Evolutionary conservation across 371 early-diverging fungal species (phyloP).

Genomic region (Mortierella sp.): DNA sequence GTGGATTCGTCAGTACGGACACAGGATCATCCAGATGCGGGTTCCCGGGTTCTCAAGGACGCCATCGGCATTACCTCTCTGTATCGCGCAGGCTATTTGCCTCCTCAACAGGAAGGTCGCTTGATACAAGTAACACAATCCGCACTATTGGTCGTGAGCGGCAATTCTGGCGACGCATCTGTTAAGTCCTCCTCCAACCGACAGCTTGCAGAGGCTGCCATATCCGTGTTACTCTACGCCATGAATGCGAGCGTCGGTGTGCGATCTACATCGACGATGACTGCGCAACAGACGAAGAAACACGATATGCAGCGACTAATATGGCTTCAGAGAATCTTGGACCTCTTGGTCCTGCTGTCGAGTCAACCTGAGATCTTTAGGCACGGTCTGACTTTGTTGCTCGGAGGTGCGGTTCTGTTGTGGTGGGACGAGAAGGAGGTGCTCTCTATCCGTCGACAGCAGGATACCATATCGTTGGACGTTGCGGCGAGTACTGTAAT

Average conservation of each 20-base stretch:
- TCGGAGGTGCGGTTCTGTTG: constrained; percentile 39
- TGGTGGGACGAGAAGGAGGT: constrained; percentile 43
- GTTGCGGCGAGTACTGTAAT: background rate
- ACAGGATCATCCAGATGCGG: constrained; percentile 5
- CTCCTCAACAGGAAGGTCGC: constrained; percentile 33
- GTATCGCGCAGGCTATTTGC: constrained; percentile 46
- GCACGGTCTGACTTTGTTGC: constrained; percentile 22
- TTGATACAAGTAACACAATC: constrained; percentile 29
- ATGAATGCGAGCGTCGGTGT: constrained; percentile 42
- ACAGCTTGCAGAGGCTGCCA: constrained; percentile 37
- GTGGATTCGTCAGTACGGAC: constrained; percentile 2
- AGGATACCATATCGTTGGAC: background rate
- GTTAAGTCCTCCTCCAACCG: constrained; percentile 24
- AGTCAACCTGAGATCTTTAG: constrained; percentile 21
- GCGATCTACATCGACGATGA: background rate
- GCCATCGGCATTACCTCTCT: constrained; percentile 41
- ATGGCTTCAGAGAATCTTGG: constrained; percentile 65
- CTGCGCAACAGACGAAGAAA: constrained; percentile 6
- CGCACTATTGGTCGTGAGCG: constrained; percentile 23
- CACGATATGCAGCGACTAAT: constrained; percentile 35
- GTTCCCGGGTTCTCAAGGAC: constrained; percentile 28
- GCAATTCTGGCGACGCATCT: constrained; percentile 14
- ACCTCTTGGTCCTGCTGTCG: constrained; percentile 62
- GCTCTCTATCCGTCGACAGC: background rate
- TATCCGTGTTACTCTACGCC: constrained; percentile 36